Base-by-base conservation (phyloP, 306 rosid genomes). In the Ceratonia siliqua region DNA sequence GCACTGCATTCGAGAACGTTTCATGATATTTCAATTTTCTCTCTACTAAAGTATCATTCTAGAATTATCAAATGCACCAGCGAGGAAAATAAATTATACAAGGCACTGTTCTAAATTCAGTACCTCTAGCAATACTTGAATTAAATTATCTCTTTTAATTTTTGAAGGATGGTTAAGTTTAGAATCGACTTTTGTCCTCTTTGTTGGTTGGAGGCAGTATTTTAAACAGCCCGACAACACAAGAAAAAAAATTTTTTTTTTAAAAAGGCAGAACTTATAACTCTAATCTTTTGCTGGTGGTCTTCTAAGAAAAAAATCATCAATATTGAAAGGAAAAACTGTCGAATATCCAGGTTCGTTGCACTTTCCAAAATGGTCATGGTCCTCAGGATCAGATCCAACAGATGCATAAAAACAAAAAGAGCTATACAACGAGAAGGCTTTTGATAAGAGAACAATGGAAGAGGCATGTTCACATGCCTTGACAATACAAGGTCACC, bases 391-490 rank as follows among this genome's bases (percentile, higher is more conserved):
- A 75, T 80, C 32, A 67, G 9, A 65, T 72, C 73, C 75, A 66
- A 75, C 67, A 50, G 68, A 20, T 2, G 62, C 69, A 75, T 69
- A 67, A 53, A 79, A 80, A 75, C 64, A 71, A 79, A 79, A 52
- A 55, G 57, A 55, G 57, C 74, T 33, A 72, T 62, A 67, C 57
- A 58, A 75, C 52, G 35, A 63, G 72, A 52, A 79, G 58, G 81
- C 28, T 72, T 50, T 78, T 57, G 75, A 64, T 58, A 68, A 82
- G 89, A 84, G 70, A 66, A 54, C 87, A 77, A 20, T 73, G 55
- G 62, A 64, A 62, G 59, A 49, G 53, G 65, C 41, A 33, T 58
- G 49, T 62, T 69, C 58, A 46, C 72, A 62, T 67, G 52, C 79
- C 36, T 43, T 68, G 80, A 72, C 79, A 73, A 41, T 78, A 69